phyloP scores from a whole-genome alignment of 2,329 filamentous ascomycete species.

The Fusarium liriodendri region DNA sequence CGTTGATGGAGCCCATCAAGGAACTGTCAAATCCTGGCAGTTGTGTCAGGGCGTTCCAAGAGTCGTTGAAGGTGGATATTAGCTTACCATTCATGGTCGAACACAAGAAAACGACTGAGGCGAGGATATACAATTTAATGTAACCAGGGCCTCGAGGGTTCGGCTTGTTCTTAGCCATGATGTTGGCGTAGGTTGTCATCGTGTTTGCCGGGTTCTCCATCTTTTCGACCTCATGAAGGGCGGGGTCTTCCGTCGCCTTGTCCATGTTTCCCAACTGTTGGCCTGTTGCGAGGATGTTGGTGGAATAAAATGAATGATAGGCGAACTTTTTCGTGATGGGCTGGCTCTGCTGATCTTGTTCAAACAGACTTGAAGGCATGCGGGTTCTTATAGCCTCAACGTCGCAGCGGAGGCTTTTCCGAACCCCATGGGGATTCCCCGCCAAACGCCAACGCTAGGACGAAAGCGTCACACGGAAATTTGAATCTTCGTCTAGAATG shows the following conservation, averaged over 20 bases:
- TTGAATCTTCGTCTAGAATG: slow-evolving; percentile 7
- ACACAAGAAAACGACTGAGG: slow-evolving; percentile 43
- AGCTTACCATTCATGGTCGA: slow-evolving; percentile 55
- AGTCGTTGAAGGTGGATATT: not conserved
- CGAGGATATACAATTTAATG: slow-evolving; percentile 18
- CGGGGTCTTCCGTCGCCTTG: slow-evolving; percentile 11
- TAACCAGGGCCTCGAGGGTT: slow-evolving; percentile 23
- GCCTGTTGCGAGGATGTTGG: not conserved
- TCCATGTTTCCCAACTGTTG: slow-evolving; percentile 1
- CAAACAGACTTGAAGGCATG: not conserved
- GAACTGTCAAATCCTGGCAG: slow-evolving; percentile 52
- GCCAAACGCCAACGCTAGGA: not conserved
- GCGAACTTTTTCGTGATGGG: not conserved
- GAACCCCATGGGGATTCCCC: slow-evolving; percentile 14
- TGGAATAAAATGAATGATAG: not conserved
- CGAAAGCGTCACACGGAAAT: slow-evolving; percentile 8
- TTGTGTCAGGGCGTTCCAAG: not conserved
- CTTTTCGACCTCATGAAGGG: slow-evolving; percentile 5
- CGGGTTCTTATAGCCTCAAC: not conserved
- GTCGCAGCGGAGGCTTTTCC: not conserved
- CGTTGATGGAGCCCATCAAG: slow-evolving; percentile 58
- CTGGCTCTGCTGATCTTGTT: not conserved
- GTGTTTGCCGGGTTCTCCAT: slow-evolving; percentile 1
- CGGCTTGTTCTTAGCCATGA: slow-evolving; percentile 23
- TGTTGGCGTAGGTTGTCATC: slow-evolving; percentile 13